Conservation (phyloP, 192 early-diverging fungal genomes). For the Coemansia brasiliensis region DNA sequence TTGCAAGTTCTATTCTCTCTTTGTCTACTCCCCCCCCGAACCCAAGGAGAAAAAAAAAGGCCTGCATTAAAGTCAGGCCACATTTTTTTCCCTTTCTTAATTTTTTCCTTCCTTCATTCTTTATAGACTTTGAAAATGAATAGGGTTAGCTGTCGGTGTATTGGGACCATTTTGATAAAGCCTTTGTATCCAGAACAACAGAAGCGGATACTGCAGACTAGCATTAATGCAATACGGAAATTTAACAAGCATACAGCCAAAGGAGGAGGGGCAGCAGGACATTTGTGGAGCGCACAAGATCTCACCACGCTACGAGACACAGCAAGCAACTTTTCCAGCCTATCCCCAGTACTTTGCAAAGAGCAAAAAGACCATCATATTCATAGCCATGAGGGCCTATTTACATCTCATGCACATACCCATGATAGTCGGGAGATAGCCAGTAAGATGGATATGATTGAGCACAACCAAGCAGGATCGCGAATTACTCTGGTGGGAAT, state of each 20-base stretch:
- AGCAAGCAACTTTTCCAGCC: slow-evolving; percentile 44
- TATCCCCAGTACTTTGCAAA: slow-evolving; percentile 11
- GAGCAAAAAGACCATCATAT: neutral
- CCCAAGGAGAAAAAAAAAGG: too few species aligned
- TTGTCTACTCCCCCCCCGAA: too few species aligned
- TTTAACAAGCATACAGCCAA: too few species aligned
- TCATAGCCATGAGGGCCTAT: slow-evolving; percentile 6
- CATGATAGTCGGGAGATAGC: slow-evolving; percentile 20
- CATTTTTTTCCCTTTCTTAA: neutral
- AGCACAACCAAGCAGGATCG: slow-evolving; percentile 58
- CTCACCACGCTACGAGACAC: slow-evolving; percentile 7
- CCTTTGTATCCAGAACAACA: neutral
- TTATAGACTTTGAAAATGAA: too few species aligned
- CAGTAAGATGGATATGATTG: slow-evolving; percentile 40
- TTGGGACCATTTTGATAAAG: neutral
- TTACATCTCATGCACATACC: neutral
- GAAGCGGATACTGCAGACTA: neutral
- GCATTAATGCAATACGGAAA: neutral
- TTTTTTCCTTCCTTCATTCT: neutral
- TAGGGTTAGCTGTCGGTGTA: neutral
- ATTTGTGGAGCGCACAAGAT: slow-evolving; percentile 25
- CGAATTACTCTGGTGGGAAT: slow-evolving; percentile 70
- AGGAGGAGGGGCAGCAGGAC: neutral
- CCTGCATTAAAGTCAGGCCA: neutral
- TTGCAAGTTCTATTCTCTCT: too few species aligned